Base-by-base conservation (phyloP, 2,329 filamentous ascomycete genomes). In the Pseudocercospora vitis region DNA sequence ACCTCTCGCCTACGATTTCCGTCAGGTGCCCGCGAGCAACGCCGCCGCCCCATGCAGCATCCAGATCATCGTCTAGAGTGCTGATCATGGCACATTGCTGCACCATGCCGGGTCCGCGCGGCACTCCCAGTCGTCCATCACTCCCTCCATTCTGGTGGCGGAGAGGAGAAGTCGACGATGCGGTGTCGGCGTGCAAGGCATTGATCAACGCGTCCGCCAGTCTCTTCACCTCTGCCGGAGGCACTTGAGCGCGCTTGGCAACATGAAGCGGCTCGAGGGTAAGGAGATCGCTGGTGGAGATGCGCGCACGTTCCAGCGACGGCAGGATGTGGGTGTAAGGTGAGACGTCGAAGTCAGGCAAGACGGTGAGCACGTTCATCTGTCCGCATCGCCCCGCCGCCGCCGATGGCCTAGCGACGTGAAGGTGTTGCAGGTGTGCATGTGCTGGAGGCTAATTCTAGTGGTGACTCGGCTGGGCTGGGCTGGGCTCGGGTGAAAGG, bases 1-100 rank as follows among this genome's bases (percentile, higher is more conserved):
- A 85, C 85, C 90, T 95, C 76, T 97, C 94, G 54, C 94, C 94
- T 1, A 90, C 88, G 56, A 99, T 80, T 71, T 99, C 94, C 6
- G 89, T 91, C 66, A 99, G 78, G 71, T 87, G 87, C 42, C 91
- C 88, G 2, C 85, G 80, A 1, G 87, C 88, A 51, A 97, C 81
- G 16, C 94, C 94, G 44, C 91, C 92, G 55, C 82, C 83, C 32
- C 97, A 78, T 2, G 81, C 75, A 32, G 67, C 69, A 70, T 99
- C 92, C 26, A 99, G 77, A 31, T 73, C 72, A 46, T 81, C 76
- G 70, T 95, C 89, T 37, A 96, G 80, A 0, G 89, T 95, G 74
- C 87, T 95, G 71, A 97, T 89, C 42, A 75, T 78, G 37, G 72
- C 75, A 42, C 37, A 21, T 77, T 78, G 83, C 19, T 69, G 62